Evolutionary conservation across 192 early-diverging fungal species (phyloP).

Genomic region (Thoreauomyces humboldtii): DNA sequence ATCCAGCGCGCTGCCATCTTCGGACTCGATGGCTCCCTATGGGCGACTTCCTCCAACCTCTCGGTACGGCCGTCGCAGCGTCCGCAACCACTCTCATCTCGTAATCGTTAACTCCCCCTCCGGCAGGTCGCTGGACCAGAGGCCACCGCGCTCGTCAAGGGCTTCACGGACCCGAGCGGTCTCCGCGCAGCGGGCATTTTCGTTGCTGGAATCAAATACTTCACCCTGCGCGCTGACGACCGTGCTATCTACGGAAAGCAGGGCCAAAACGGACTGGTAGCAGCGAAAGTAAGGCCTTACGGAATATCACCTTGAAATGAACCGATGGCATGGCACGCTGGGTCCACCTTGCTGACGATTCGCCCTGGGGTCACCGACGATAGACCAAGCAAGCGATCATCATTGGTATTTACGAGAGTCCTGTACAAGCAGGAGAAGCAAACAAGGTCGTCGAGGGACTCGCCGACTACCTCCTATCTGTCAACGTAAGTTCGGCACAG

Average conservation of each 20-base stretch:
- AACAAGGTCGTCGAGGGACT: constrained; percentile 72
- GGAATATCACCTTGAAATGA: no score
- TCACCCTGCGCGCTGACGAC: constrained; percentile 65
- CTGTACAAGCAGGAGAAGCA: constrained; percentile 63
- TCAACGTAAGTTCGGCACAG: no score
- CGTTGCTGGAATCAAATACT: constrained; percentile 68
- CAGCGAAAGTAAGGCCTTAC: no score
- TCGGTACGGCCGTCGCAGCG: no score
- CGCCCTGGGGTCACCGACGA: no score
- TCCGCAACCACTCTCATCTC: no score
- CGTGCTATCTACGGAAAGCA: constrained; percentile 78
- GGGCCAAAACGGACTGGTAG: no score
- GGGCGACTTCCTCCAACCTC: constrained; percentile 79
- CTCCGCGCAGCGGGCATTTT: constrained; percentile 68
- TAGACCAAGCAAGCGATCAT: constrained; percentile 76
- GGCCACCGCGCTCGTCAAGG: constrained; percentile 53
- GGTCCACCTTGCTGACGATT: no score
- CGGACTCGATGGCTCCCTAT: constrained; percentile 76
- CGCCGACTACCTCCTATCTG: constrained; percentile 73
- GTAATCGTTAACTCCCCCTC: no score
- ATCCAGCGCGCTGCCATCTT: constrained; percentile 70
- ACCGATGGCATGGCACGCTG: no score
- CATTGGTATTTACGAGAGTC: constrained; percentile 66
- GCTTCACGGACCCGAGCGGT: constrained; percentile 55
- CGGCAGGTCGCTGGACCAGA: constrained; percentile 57